Percentiles rank a stretch among this genome's conserved stretches.
Conservation (phyloP, 106 monocot genomes). For the Apostasia ramifera region DNA sequence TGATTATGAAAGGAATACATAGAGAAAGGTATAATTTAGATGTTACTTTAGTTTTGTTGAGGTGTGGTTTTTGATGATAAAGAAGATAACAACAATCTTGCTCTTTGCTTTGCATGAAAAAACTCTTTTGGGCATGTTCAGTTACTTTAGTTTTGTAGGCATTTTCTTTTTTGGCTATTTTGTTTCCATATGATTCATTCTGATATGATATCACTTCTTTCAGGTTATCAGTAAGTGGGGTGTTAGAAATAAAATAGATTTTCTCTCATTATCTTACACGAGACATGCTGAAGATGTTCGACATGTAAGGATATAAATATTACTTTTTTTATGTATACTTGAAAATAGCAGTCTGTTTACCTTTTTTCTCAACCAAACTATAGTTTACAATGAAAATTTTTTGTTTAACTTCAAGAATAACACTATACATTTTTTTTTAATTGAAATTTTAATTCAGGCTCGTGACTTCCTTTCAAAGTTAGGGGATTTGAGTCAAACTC, state of each 20-base stretch:
- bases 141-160: not conserved
- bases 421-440: no score
- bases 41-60: no score
- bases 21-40: no score
- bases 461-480: conserved; percentile 70
- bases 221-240: conserved; percentile 74
- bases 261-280: conserved; percentile 76
- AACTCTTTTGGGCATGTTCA: not conserved
- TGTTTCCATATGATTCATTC: not conserved
- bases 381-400: no score
- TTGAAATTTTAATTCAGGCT: conserved; percentile 23
- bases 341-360: no score
- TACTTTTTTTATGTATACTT: not conserved
- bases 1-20: no score
- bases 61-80: no score
- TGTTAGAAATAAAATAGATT: conserved; percentile 69
- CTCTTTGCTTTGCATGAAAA: no score
- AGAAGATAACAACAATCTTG: no score
- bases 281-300: conserved; percentile 83
- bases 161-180: not conserved
- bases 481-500: conserved; percentile 66
- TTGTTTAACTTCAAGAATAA: no score
- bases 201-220: conserved; percentile 14
- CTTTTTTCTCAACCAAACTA: no score
- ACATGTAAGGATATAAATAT: conserved; percentile 29